Percentiles rank a stretch among this genome's conserved stretches.
Conservation (phyloP, 1,139 yeast genomes). For the Yamadazyma conglobata region DNA sequence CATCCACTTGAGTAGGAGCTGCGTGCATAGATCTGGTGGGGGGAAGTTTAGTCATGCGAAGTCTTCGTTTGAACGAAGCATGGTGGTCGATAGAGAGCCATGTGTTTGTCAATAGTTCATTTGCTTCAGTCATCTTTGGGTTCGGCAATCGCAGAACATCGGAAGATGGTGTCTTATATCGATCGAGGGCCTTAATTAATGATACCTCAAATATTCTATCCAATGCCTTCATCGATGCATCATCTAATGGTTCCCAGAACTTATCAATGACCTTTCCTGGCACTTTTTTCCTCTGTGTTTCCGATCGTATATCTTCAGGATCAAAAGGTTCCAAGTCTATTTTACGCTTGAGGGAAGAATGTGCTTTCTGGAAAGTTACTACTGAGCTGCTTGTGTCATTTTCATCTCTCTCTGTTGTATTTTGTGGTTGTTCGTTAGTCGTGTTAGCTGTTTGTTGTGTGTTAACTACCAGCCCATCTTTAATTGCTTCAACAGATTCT, state of each 20-base stretch:
- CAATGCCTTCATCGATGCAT: conserved; percentile 19
- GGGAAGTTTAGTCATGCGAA: conserved; percentile 35
- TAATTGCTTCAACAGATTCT: no score
- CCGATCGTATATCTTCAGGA: conserved; percentile 15
- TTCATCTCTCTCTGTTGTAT: no score
- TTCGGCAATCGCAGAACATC: neutral
- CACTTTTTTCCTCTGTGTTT: conserved; percentile 19
- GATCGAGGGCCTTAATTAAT: conserved; percentile 28
- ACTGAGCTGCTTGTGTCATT: no score
- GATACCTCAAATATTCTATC: conserved; percentile 30
- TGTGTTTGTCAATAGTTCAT: conserved; percentile 22
- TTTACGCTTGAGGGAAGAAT: no score
- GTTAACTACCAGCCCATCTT: no score
- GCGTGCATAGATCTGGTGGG: conserved; percentile 20
- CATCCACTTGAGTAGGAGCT: conserved; percentile 15
- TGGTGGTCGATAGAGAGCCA: conserved; percentile 29
- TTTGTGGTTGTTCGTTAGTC: no score
- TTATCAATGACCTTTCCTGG: conserved; percentile 31
- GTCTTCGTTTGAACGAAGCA: conserved; percentile 31
- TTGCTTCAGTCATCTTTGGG: conserved; percentile 24
- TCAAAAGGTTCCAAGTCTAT: no score
- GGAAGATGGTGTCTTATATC: conserved; percentile 14
- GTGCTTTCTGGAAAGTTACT: no score
- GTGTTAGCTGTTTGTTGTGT: no score
- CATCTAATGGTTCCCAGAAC: conserved; percentile 34